phyloP scores from a whole-genome alignment of 2,329 filamentous ascomycete genomes.

The Cercospora berteroae region DNA sequence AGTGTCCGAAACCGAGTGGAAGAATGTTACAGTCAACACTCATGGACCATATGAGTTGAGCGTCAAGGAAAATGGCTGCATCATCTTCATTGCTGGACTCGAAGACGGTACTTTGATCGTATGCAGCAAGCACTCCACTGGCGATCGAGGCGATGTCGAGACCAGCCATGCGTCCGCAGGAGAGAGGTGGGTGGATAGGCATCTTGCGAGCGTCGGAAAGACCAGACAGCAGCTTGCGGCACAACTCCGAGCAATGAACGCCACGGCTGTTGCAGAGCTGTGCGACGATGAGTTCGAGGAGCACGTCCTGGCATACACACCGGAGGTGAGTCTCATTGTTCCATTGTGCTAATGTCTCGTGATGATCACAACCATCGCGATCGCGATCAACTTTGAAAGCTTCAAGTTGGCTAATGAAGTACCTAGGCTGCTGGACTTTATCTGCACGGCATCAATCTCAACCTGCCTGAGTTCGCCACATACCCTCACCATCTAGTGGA shows the following conservation, averaged over 20 bases:
- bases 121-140: slow-evolving; percentile 99
- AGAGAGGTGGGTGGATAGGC: slow-evolving; percentile 75
- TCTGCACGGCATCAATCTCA: slow-evolving; percentile 92
- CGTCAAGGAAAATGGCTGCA: slow-evolving; percentile 98
- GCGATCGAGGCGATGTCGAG: slow-evolving; percentile 66
- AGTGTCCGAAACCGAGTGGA: slow-evolving; percentile 78
- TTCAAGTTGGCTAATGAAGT: not conserved
- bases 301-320: slow-evolving; percentile 86
- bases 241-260: slow-evolving; percentile 74
- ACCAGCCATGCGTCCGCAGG: slow-evolving; percentile 82
- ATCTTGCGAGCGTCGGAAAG: slow-evolving; percentile 74
- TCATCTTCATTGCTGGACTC: slow-evolving; percentile 92
- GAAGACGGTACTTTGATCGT: slow-evolving; percentile 87
- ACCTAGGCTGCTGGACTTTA: slow-evolving; percentile 73
- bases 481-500: slow-evolving; percentile 82
- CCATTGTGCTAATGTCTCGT: too few species aligned
- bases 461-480: slow-evolving; percentile 86
- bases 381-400: not conserved
- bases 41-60: slow-evolving; percentile 90
- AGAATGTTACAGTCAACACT: slow-evolving; percentile 71
- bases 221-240: slow-evolving; percentile 74
- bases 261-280: slow-evolving; percentile 91
- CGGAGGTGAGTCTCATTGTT: slow-evolving; percentile 47
- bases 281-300: slow-evolving; percentile 97
- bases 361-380: not conserved